These are phyloP conservation scores for Lactifluus hygrophoroides DNA, from an alignment of 768 basidiomycete species.

Conservation along the genomic window DNA sequence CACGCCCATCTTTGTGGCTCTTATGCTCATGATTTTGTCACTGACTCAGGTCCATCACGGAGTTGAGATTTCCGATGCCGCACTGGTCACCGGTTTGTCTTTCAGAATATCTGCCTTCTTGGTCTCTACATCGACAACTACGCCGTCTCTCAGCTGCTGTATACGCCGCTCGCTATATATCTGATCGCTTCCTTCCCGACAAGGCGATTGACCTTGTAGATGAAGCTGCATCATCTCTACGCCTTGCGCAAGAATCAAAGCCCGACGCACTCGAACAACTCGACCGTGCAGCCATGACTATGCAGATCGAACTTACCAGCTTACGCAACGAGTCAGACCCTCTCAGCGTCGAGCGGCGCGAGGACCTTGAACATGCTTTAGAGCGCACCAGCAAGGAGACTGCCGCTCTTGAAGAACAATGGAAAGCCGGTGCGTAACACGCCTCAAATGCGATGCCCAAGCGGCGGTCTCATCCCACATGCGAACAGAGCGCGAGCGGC, in stretches of 20 bases:
- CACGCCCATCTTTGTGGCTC: too few species aligned
- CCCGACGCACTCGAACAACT: conserved; percentile 78
- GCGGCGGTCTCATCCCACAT: not conserved
- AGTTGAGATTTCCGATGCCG: conserved; percentile 82
- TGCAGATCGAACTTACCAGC: conserved; percentile 85
- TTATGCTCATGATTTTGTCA: not conserved
- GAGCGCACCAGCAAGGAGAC: conserved; percentile 55
- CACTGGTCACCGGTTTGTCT: conserved; percentile 69
- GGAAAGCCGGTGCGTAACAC: conserved; percentile 55
- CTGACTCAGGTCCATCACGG: conserved; percentile 59
- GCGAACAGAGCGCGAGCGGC: conserved; percentile 50
- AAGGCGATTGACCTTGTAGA: conserved; percentile 91
- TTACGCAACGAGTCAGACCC: conserved; percentile 83
- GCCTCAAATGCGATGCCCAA: not conserved
- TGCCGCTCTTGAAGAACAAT: conserved; percentile 48
- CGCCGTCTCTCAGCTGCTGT: conserved; percentile 51
- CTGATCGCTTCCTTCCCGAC: conserved; percentile 82
- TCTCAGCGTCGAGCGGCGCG: conserved; percentile 67
- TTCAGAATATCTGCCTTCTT: not conserved
- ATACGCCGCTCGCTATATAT: conserved; percentile 77
- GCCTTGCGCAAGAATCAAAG: conserved; percentile 83
- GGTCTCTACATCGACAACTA: not conserved
- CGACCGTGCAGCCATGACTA: conserved; percentile 74
- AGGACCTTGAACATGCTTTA: conserved; percentile 58
- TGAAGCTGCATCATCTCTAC: conserved; percentile 81